Conservation (phyloP, 106 monocot species). For the Allium sativum region DNA sequence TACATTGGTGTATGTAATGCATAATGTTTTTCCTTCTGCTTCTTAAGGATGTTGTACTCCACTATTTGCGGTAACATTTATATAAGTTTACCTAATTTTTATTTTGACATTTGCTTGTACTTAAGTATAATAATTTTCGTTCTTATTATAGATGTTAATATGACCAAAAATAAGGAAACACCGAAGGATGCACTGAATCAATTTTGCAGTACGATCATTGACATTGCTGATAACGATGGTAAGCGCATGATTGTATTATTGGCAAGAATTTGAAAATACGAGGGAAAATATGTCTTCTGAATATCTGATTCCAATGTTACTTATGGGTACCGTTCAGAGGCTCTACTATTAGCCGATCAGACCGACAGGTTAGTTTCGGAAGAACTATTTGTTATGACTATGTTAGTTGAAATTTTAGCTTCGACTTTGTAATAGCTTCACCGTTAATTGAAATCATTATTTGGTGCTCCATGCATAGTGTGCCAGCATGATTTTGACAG, state of each 20-base stretch:
- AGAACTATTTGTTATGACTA: background rate
- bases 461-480: too few species aligned
- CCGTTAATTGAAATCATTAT: too few species aligned
- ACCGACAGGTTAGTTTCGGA: constrained; percentile 2
- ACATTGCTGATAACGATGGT: background rate
- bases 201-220: background rate
- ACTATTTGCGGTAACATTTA: too few species aligned
- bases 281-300: background rate
- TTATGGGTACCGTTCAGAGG: background rate
- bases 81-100: too few species aligned
- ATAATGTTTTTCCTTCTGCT: too few species aligned
- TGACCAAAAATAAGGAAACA: background rate
- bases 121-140: too few species aligned
- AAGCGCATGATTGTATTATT: background rate
- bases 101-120: too few species aligned
- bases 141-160: background rate
- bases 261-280: background rate
- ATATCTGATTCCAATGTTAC: background rate
- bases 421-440: too few species aligned
- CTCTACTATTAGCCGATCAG: background rate
- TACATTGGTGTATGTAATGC: too few species aligned
- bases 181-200: background rate
- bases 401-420: too few species aligned
- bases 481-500: too few species aligned
- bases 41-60: too few species aligned